Conservation (phyloP, 1,284 basidiomycete genomes). For the Paramarasmius palmivorus region DNA sequence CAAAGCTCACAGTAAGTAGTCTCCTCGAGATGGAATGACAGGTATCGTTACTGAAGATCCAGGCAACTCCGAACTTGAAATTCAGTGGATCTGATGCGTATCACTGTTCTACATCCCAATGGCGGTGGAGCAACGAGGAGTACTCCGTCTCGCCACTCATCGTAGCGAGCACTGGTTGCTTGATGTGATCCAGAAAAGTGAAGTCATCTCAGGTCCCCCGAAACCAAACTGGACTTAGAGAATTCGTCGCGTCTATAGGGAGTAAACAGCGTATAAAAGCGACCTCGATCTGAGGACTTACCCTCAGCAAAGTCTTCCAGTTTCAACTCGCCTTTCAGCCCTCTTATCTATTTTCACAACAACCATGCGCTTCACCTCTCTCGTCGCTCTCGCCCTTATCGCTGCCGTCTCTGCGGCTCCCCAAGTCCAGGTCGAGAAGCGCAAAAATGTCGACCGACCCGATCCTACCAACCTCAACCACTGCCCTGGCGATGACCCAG, state of each 20-base stretch:
- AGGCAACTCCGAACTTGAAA: too few species aligned
- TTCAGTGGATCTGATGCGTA: too few species aligned
- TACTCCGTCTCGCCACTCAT: neutral
- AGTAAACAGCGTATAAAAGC: too few species aligned
- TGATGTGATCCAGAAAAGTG: neutral
- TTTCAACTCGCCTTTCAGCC: neutral
- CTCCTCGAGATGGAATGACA: too few species aligned
- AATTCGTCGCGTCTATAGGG: too few species aligned
- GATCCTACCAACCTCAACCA: conserved; percentile 1
- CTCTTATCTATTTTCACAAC: neutral
- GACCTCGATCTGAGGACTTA: neutral
- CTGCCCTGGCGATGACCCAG: neutral
- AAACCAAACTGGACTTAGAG: too few species aligned
- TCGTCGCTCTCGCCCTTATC: neutral
- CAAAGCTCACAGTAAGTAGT: too few species aligned
- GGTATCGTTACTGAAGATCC: too few species aligned
- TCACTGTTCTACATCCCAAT: too few species aligned
- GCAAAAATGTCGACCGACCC: conserved; percentile 6
- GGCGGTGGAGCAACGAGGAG: neutral
- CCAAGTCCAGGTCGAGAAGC: neutral
- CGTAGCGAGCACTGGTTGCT: neutral
- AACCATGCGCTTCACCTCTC: neutral
- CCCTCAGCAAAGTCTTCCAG: neutral
- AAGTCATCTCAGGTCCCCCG: neutral
- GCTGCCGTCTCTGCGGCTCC: neutral